These are phyloP conservation scores for Colletotrichum cereale DNA, from an alignment of 2,329 filamentous ascomycete species.

Conservation along the genomic window DNA sequence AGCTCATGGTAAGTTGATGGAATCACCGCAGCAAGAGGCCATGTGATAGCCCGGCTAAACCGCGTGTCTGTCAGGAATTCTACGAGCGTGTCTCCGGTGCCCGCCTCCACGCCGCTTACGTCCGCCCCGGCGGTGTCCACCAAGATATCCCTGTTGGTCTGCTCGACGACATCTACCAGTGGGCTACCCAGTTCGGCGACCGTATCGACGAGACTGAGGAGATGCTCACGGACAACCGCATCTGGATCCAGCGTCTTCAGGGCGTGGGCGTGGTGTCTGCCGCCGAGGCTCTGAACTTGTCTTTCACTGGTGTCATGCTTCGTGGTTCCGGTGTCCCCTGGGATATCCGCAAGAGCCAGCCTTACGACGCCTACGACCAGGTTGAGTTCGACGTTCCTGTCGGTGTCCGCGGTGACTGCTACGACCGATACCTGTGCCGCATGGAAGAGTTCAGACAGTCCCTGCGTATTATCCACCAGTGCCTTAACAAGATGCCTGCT, in stretches of 20 bases:
- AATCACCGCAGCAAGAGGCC: neutral
- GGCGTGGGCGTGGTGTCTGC: slow-evolving; percentile 93
- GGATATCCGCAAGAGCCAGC: slow-evolving; percentile 96
- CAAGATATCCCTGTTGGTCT: slow-evolving; percentile 95
- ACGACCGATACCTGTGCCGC: slow-evolving; percentile 97
- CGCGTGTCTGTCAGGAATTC: slow-evolving; percentile 79
- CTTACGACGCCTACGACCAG: slow-evolving; percentile 97
- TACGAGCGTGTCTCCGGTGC: slow-evolving; percentile 99
- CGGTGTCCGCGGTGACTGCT: slow-evolving; percentile 97
- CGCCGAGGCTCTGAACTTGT: slow-evolving; percentile 94
- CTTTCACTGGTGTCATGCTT: slow-evolving; percentile 97
- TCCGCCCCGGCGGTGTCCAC: slow-evolving; percentile 94
- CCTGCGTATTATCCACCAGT: slow-evolving; percentile 98
- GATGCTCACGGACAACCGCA: slow-evolving; percentile 98
- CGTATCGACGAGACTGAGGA: slow-evolving; percentile 99
- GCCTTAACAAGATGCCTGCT: slow-evolving; percentile 97
- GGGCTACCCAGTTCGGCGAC: slow-evolving; percentile 98
- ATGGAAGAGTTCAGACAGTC: slow-evolving; percentile 99
- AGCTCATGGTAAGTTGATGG: slow-evolving; percentile 90
- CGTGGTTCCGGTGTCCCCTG: slow-evolving; percentile 95
- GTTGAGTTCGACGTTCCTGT: slow-evolving; percentile 99
- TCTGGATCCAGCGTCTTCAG: slow-evolving; percentile 95
- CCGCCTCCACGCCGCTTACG: slow-evolving; percentile 96
- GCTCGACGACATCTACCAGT: slow-evolving; percentile 99
- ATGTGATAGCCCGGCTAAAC: slow-evolving; percentile 7